These are phyloP conservation scores for Biscogniauxia mediterranea DNA, from an alignment of 2,329 filamentous ascomycete species.

Conservation along the genomic window DNA sequence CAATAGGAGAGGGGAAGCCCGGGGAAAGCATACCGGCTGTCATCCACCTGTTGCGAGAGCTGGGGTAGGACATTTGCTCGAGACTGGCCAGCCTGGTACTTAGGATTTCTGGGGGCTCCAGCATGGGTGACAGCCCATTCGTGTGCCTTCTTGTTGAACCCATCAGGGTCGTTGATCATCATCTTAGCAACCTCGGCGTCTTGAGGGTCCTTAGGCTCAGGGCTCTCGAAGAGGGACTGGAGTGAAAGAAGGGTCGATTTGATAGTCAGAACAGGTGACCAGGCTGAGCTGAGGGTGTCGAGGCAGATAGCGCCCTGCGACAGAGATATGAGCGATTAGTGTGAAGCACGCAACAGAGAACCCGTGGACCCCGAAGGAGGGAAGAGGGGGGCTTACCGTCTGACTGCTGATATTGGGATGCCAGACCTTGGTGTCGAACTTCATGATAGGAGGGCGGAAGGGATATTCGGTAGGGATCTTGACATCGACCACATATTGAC, in stretches of 20 bases:
- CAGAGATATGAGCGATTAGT: background rate
- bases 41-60: constrained; percentile 43
- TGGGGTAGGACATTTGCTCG: constrained; percentile 43
- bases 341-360: background rate
- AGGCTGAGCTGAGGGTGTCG: constrained; percentile 83
- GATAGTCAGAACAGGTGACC: constrained; percentile 95
- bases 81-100: constrained; percentile 25
- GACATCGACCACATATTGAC: constrained; percentile 79
- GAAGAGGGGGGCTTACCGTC: constrained; percentile 57
- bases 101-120: constrained; percentile 58
- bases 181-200: constrained; percentile 93
- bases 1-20: background rate
- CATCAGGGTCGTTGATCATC: constrained; percentile 74
- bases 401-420: constrained; percentile 95
- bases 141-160: constrained; percentile 77
- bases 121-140: constrained; percentile 89
- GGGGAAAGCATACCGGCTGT: constrained; percentile 37
- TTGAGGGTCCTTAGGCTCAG: constrained; percentile 94
- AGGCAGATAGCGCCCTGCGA: constrained; percentile 89
- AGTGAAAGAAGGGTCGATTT: constrained; percentile 92
- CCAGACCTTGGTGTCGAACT: constrained; percentile 91
- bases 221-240: constrained; percentile 87
- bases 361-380: too few species aligned
- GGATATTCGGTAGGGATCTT: constrained; percentile 86
- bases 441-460: constrained; percentile 89